Evolutionary conservation across 768 basidiomycete genomes (phyloP).

Genomic region (Termitomyces titanicus): DNA sequence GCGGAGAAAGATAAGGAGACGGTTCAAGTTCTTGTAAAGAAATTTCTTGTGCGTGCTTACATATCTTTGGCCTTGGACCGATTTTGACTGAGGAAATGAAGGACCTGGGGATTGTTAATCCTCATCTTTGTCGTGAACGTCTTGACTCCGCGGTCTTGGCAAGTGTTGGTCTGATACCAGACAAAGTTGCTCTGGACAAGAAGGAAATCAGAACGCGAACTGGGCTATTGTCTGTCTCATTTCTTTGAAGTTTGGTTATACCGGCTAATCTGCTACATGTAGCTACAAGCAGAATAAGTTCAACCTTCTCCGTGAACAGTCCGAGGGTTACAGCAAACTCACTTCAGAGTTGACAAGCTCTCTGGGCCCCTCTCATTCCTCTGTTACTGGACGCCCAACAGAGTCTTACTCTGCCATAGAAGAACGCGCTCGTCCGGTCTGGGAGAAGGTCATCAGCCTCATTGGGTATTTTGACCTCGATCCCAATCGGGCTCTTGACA

Average conservation of each 20-base stretch:
- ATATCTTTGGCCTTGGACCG: not conserved
- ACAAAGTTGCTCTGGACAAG: slow-evolving; percentile 64
- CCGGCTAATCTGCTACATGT: slow-evolving; percentile 6
- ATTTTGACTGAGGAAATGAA: slow-evolving; percentile 24
- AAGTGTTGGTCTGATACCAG: slow-evolving; percentile 63
- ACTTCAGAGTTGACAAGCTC: slow-evolving; percentile 77
- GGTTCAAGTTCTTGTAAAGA: slow-evolving; percentile 54
- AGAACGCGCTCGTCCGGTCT: slow-evolving; percentile 64
- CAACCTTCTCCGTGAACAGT: slow-evolving; percentile 95
- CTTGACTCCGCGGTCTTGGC: slow-evolving; percentile 65
- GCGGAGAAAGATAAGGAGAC: slow-evolving; percentile 64
- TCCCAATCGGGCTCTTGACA: slow-evolving; percentile 89
- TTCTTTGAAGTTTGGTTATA: not conserved
- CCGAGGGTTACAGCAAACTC: slow-evolving; percentile 95
- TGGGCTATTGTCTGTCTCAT: slow-evolving; percentile 66
- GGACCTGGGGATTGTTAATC: slow-evolving; percentile 55
- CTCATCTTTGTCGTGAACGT: slow-evolving; percentile 66
- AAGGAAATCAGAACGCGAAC: slow-evolving; percentile 81
- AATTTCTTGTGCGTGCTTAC: slow-evolving; percentile 50
- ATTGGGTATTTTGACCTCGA: slow-evolving; percentile 97
- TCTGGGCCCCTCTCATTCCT: slow-evolving; percentile 71
- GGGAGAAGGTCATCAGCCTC: slow-evolving; percentile 83
- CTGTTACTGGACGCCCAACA: slow-evolving; percentile 58
- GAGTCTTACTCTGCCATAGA: slow-evolving; percentile 58
- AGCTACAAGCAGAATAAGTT: slow-evolving; percentile 99